These are phyloP conservation scores for Mucor plumbeus DNA, from an alignment of 371 early-diverging fungal species.

Conservation along the genomic window DNA sequence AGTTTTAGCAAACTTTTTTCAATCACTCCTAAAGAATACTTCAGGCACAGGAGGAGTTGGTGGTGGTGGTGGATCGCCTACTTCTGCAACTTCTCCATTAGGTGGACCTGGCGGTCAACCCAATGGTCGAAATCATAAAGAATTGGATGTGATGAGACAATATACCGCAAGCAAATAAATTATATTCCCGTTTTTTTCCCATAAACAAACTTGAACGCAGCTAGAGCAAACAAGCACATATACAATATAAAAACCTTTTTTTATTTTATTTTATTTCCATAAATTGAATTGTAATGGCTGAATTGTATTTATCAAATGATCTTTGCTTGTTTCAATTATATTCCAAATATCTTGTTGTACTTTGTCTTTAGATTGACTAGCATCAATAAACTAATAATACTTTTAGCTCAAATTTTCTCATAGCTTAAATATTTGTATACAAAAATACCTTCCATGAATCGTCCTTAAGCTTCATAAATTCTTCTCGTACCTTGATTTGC, in stretches of 20 bases:
- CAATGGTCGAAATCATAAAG: conserved; percentile 39
- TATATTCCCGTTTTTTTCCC: not conserved
- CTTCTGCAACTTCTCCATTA: conserved; percentile 18
- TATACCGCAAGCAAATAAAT: conserved; percentile 28
- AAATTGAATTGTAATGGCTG: conserved; percentile 25
- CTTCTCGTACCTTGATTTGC: conserved; percentile 75
- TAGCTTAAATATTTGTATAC: not conserved
- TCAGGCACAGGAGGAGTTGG: conserved; percentile 12
- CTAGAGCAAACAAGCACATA: not conserved
- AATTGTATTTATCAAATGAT: not conserved
- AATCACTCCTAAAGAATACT: conserved; percentile 74
- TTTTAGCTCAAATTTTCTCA: not conserved
- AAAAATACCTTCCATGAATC: conserved; percentile 63
- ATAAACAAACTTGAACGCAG: not conserved
- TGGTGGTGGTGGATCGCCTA: conserved; percentile 32
- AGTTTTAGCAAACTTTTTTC: conserved; percentile 88
- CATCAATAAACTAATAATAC: conserved; percentile 25
- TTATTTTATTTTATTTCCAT: conserved; percentile 24
- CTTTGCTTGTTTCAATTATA: not conserved
- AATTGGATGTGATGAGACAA: conserved; percentile 49
- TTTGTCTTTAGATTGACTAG: conserved; percentile 28
- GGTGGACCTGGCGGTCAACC: conserved; percentile 14
- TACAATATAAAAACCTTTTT: not conserved
- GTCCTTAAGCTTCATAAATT: conserved; percentile 65
- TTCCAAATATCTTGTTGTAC: conserved; percentile 28